Conservation (phyloP, 805 yeast genomes). For the Huiozyma naganishii region DNA sequence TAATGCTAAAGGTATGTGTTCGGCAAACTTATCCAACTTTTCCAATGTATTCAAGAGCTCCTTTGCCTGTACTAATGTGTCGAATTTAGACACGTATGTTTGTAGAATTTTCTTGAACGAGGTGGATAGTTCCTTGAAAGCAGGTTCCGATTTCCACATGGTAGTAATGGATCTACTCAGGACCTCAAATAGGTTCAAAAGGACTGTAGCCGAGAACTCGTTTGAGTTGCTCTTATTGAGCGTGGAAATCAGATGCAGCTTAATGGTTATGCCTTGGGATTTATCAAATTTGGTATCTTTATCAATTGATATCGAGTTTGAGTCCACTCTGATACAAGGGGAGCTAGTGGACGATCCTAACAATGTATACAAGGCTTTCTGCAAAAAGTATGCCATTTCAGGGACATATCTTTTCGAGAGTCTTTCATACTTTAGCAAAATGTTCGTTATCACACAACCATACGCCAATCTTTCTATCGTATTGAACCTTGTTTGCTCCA, state of each 20-base stretch:
- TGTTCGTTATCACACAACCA: slow-evolving; percentile 58
- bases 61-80: slow-evolving; percentile 25
- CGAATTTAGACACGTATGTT: slow-evolving; percentile 31
- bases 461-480: slow-evolving; percentile 37
- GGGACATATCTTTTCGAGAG: slow-evolving; percentile 75
- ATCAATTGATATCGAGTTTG: slow-evolving; percentile 12
- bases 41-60: slow-evolving; percentile 34
- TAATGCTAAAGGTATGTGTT: slow-evolving; percentile 60
- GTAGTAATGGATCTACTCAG: slow-evolving; percentile 24
- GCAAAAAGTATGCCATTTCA: slow-evolving; percentile 54
- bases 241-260: slow-evolving; percentile 19
- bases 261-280: slow-evolving; percentile 6
- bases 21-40: slow-evolving; percentile 41
- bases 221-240: slow-evolving; percentile 21
- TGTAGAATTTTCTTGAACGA: slow-evolving; percentile 38
- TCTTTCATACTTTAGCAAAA: slow-evolving; percentile 62
- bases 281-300: slow-evolving; percentile 4
- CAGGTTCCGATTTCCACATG: slow-evolving; percentile 53
- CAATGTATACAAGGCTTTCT: slow-evolving; percentile 37
- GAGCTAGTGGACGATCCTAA: slow-evolving; percentile 9
- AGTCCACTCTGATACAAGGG: slow-evolving; percentile 15
- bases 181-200: slow-evolving; percentile 24
- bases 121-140: slow-evolving; percentile 47
- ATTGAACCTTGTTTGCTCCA: slow-evolving; percentile 41
- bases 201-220: slow-evolving; percentile 9